A percentile compares a stretch with the other conserved stretches of the same genome.
phyloP scores from a whole-genome alignment of 2,329 filamentous ascomycete species.

The Myriosclerotinia curreyana region DNA sequence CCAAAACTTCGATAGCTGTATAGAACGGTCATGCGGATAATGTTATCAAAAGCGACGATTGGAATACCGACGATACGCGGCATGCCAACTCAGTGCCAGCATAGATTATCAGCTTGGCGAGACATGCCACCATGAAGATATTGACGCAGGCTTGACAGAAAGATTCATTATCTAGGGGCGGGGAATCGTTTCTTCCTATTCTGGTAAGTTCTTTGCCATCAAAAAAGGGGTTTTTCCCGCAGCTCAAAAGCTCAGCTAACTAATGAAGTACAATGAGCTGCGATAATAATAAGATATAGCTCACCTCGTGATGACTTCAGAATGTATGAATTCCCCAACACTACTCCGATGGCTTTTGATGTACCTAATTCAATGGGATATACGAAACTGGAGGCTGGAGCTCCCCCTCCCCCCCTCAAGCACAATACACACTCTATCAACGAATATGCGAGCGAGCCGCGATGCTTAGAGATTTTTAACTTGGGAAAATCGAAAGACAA shows the following conservation, averaged over 20 bases:
- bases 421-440: background rate
- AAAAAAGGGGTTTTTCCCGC: too few relatives aligned
- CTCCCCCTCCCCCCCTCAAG: background rate
- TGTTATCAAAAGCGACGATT: background rate
- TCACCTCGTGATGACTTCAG: background rate
- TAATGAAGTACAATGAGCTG: background rate
- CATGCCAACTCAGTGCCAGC: background rate
- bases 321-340: background rate
- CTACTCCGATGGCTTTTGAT: slow-evolving; percentile 3
- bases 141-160: background rate
- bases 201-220: too few relatives aligned
- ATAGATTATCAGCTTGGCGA: too few relatives aligned
- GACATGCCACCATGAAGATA: too few relatives aligned
- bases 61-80: slow-evolving; percentile 13
- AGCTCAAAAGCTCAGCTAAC: background rate
- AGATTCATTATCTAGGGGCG: background rate
- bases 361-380: slow-evolving; percentile 2
- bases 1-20: slow-evolving; percentile 5
- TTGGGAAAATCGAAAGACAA: background rate
- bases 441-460: slow-evolving; percentile 10
- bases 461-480: background rate
- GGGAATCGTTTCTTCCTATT: background rate
- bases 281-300: background rate
- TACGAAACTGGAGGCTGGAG: background rate
- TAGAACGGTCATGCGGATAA: slow-evolving; percentile 19